Evolutionary conservation across 164 flowering plant species (phyloP).

Genomic region (Stephania cephalantha): DNA sequence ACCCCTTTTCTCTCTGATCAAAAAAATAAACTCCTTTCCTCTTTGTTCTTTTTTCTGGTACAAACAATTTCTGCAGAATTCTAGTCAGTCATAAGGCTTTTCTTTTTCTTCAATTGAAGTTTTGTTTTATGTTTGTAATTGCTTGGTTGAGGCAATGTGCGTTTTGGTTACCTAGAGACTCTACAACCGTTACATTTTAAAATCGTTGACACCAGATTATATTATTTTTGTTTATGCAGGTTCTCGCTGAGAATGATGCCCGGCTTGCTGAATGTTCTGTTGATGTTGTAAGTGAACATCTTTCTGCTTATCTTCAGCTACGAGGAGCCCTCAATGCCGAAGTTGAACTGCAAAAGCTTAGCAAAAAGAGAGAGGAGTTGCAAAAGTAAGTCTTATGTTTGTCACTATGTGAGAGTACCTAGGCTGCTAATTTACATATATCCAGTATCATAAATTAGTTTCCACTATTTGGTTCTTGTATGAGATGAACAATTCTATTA

Average conservation of each 20-base stretch:
- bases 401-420: neutral
- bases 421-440: neutral
- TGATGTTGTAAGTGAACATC: conserved; percentile 59
- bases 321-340: conserved; percentile 57
- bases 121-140: neutral
- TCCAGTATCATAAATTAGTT: neutral
- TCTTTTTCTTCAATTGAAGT: neutral
- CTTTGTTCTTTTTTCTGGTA: neutral
- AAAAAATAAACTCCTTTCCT: neutral
- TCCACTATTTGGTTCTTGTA: neutral
- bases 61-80: neutral
- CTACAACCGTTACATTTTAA: neutral
- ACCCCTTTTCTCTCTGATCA: neutral
- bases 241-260: conserved; percentile 49
- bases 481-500: no score
- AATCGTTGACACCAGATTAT: neutral
- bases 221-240: conserved; percentile 30
- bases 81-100: neutral
- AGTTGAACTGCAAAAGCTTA: conserved; percentile 72
- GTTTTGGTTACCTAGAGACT: neutral
- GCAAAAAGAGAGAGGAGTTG: conserved; percentile 61
- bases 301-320: conserved; percentile 66
- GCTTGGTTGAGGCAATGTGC: neutral
- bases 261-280: conserved; percentile 66
- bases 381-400: conserved; percentile 42